Percentiles rank a stretch among this genome's conserved stretches.
phyloP scores from a whole-genome alignment of 2,329 filamentous ascomycete species.

The Aspergillus chevalieri region DNA sequence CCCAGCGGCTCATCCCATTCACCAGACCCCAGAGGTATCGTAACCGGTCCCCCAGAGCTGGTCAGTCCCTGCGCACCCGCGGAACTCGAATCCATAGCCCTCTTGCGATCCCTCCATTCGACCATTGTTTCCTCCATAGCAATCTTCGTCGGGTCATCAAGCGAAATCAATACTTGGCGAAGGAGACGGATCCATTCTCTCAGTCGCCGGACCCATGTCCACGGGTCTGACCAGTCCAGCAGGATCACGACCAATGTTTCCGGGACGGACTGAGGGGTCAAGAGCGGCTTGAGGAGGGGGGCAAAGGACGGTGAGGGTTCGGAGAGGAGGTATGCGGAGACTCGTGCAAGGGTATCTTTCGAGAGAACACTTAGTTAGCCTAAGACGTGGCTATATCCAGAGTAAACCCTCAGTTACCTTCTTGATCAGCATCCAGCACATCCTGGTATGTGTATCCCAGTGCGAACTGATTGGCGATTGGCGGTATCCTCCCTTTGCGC shows the following conservation, averaged over 20 bases:
- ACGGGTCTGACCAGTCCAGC: slow-evolving; percentile 93
- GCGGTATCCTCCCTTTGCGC: slow-evolving; percentile 55
- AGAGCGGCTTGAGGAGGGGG: slow-evolving; percentile 72
- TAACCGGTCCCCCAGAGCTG: slow-evolving; percentile 59
- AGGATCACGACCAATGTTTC: slow-evolving; percentile 84
- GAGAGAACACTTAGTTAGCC: slow-evolving; percentile 3
- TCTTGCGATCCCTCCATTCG: slow-evolving; percentile 69
- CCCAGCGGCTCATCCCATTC: slow-evolving; percentile 91
- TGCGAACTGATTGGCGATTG: slow-evolving; percentile 85
- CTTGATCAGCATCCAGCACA: slow-evolving; percentile 86
- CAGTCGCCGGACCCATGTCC: slow-evolving; percentile 83
- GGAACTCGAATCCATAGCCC: slow-evolving; percentile 56
- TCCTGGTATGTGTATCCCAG: slow-evolving; percentile 94
- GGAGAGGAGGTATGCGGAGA: slow-evolving; percentile 84
- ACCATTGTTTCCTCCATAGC: slow-evolving; percentile 82
- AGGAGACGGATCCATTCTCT: slow-evolving; percentile 84
- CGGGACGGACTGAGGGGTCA: slow-evolving; percentile 75
- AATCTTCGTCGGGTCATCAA: slow-evolving; percentile 70
- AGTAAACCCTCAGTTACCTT: slow-evolving; percentile 52
- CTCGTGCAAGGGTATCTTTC: slow-evolving; percentile 76
- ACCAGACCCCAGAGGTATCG: slow-evolving; percentile 73
- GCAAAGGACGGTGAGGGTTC: slow-evolving; percentile 77
- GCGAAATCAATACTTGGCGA: slow-evolving; percentile 65
- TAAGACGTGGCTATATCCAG: background rate
- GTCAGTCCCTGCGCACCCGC: slow-evolving; percentile 48